Evolutionary conservation across 2,329 filamentous ascomycete species (phyloP), one percentile per base, ranked within the genome.

Genomic region (Celoporthe dispersa): DNA sequence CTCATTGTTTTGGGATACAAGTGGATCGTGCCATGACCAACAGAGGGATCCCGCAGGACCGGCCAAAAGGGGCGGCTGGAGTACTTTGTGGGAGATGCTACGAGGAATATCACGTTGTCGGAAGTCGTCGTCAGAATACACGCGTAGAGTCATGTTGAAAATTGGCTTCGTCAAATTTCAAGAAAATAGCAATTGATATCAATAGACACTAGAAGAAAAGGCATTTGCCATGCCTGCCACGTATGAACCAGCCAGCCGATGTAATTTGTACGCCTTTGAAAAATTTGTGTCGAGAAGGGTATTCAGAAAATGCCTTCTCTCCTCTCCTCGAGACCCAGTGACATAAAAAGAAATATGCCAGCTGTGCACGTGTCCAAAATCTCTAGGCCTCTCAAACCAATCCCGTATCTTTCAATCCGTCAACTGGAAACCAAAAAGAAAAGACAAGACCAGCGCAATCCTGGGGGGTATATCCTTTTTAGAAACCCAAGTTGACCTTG

Each of bases 151-250:
- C 3, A 22, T n/a, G 22, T 11, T 7, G 7, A n/a, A n/a, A n/a
- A n/a, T 44, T 48, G 44, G 25, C 31, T 37, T 31, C 19, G 19
- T 60, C 57, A 60, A 14, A 60, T 60, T 37, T 11, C 22, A 22
- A 37, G 57, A 60, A 60, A 63, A 63, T 28, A 66, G 37, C 51
- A 55, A 66, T 57, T 66, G 64, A 66, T 66, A 68, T 69, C 67
- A 71, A 71, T 71, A 71, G 60, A 71, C 67, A 71, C 70, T 71
- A 71, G 31, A 62, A 69, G n/a, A 71, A 63, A 63, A 63, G 37
- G 64, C 51, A 64, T 48, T 48, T 63, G 44, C 59, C 51, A 51
- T 68, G 68, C 67, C 51, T 67, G 41, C 62, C 63, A 65, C 48
- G 33, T 66, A 69, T 63, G 37, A 71, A 60, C 70, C 67, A 70